These are phyloP conservation scores for Balansia obtecta DNA, from an alignment of 2,329 filamentous ascomycete species.

Conservation along the genomic window DNA sequence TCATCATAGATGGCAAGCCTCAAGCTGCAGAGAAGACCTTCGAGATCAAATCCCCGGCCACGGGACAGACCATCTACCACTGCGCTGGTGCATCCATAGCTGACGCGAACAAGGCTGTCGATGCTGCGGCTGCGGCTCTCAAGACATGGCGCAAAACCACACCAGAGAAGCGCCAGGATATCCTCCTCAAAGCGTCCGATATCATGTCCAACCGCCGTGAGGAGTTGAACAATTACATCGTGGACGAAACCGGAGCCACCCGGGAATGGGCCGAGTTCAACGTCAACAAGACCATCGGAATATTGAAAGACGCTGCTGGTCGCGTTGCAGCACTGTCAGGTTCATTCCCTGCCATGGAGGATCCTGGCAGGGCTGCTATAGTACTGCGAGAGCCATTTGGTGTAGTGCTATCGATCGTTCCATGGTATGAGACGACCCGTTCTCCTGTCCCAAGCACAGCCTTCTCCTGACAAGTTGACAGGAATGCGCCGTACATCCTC, in stretches of 20 bases:
- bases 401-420: constrained; percentile 66
- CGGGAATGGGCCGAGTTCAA: constrained; percentile 29
- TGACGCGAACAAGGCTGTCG: constrained; percentile 40
- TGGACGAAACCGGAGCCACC: constrained; percentile 31
- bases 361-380: constrained; percentile 36
- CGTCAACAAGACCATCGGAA: constrained; percentile 20
- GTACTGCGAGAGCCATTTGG: constrained; percentile 67
- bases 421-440: constrained; percentile 47
- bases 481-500: constrained; percentile 47
- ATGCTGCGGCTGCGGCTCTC: constrained; percentile 52
- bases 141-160: constrained; percentile 54
- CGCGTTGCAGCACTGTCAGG: constrained; percentile 27
- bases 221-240: constrained; percentile 49
- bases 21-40: constrained; percentile 34
- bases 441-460: not conserved
- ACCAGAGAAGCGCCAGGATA: constrained; percentile 48
- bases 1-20: constrained; percentile 33
- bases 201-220: constrained; percentile 46
- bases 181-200: constrained; percentile 57
- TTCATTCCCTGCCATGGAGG: constrained; percentile 20
- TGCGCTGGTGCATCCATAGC: constrained; percentile 43
- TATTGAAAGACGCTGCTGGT: constrained; percentile 31
- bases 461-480: constrained; percentile 13
- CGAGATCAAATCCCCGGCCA: constrained; percentile 43
- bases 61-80: constrained; percentile 38